Evolutionary conservation across 164 flowering plant genomes (phyloP).

Genomic region (Cinnamomum chago): DNA sequence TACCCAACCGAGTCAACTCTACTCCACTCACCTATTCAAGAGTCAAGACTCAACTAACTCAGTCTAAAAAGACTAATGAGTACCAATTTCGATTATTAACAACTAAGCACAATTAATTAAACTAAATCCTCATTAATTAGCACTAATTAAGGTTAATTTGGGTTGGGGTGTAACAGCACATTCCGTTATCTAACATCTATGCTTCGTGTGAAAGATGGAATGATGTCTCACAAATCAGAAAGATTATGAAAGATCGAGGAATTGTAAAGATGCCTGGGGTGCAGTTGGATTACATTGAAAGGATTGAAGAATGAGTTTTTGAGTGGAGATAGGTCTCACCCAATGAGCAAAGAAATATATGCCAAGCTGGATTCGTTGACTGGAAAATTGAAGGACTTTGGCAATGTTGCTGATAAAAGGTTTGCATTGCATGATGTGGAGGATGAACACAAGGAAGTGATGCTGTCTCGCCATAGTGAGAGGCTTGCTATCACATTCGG

Average conservation of each 20-base stretch:
- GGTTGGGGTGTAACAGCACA: no score
- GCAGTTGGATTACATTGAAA: constrained; percentile 18
- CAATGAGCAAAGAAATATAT: constrained; percentile 16
- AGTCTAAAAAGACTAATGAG: no score
- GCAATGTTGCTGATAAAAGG: constrained; percentile 14
- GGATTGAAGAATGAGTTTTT: constrained; percentile 7
- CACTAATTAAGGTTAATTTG: no score
- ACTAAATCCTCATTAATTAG: no score
- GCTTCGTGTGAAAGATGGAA: constrained; percentile 19
- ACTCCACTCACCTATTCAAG: no score
- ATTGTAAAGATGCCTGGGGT: constrained; percentile 17
- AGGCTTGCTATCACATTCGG: constrained; percentile 16
- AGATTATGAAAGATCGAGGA: constrained; percentile 16
- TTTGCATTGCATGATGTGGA: constrained; percentile 18
- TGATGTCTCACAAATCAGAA: constrained; percentile 12
- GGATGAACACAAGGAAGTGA: constrained; percentile 17
- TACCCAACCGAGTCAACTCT: no score
- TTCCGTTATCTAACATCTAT: constrained; percentile 16
- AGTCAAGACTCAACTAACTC: no score
- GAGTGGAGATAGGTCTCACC: constrained; percentile 15
- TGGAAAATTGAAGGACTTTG: constrained; percentile 9
- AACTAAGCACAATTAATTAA: no score
- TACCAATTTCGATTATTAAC: no score
- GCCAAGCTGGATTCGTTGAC: constrained; percentile 11
- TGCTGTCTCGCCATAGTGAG: constrained; percentile 11